phyloP scores from a whole-genome alignment of 2,329 filamentous ascomycete genomes.

The Dactylellina cionopaga region DNA sequence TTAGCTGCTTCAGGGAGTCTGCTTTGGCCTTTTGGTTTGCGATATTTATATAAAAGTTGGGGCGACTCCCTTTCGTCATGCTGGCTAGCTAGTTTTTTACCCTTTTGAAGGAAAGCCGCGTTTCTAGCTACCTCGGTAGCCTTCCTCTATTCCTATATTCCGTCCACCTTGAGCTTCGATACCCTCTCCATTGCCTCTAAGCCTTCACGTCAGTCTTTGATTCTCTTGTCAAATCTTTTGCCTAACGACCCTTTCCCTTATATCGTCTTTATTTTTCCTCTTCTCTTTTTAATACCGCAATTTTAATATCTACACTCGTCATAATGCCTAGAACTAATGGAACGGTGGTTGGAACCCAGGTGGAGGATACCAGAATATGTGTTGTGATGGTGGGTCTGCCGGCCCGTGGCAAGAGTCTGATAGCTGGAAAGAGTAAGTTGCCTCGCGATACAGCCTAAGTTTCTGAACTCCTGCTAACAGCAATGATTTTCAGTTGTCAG shows the following conservation, averaged over 20 bases:
- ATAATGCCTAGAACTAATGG: conserved; percentile 52
- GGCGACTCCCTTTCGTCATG: conserved; percentile 41
- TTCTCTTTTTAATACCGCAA: neutral
- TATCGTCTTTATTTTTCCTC: conserved; percentile 3
- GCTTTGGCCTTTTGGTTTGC: conserved; percentile 28
- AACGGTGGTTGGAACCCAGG: conserved; percentile 50
- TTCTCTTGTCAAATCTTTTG: neutral
- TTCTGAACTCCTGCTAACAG: conserved; percentile 25
- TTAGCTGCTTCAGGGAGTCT: too few species aligned
- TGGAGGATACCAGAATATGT: conserved; percentile 64
- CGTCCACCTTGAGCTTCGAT: conserved; percentile 18
- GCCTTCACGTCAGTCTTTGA: neutral
- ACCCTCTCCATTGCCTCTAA: conserved; percentile 11
- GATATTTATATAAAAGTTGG: conserved; percentile 47
- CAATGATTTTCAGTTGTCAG: conserved; percentile 73
- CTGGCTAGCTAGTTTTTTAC: conserved; percentile 1
- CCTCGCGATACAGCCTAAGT: neutral
- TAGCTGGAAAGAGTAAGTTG: conserved; percentile 90
- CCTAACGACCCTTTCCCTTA: neutral
- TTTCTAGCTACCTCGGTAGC: conserved; percentile 29
- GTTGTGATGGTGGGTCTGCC: conserved; percentile 99
- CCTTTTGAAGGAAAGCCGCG: conserved; percentile 37
- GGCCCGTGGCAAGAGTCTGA: conserved; percentile 94
- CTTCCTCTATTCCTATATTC: conserved; percentile 25
- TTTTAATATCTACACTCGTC: conserved; percentile 17